These are phyloP conservation scores for Apiotrichum brassicae DNA, from an alignment of 1,284 basidiomycete genomes.

Conservation along the genomic window DNA sequence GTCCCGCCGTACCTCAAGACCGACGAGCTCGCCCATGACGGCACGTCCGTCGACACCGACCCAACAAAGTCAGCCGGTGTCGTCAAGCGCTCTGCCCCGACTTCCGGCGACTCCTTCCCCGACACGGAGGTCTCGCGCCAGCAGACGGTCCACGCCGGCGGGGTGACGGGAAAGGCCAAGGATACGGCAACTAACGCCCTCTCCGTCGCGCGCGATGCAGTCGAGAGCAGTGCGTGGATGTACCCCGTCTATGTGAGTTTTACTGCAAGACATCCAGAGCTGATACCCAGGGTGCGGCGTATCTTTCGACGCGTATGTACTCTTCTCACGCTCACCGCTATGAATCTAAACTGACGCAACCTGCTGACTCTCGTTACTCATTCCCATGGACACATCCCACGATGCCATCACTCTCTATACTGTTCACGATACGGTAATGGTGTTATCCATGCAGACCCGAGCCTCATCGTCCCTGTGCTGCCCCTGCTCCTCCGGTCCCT, in stretches of 20 bases:
- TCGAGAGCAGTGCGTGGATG: slow-evolving; percentile 45
- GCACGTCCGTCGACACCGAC: no score
- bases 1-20: no score
- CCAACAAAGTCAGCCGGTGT: no score
- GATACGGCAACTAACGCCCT: slow-evolving; percentile 32
- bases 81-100: no score
- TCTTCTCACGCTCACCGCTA: no score
- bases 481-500: slow-evolving; percentile 42
- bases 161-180: slow-evolving; percentile 14
- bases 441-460: slow-evolving; percentile 43
- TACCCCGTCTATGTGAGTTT: slow-evolving; percentile 46
- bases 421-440: no score
- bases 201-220: slow-evolving; percentile 38
- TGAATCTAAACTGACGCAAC: no score
- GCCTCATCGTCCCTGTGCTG: slow-evolving; percentile 43
- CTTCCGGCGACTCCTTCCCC: background rate
- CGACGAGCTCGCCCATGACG: no score
- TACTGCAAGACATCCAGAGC: background rate
- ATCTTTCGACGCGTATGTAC: slow-evolving; percentile 39
- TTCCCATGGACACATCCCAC: no score
- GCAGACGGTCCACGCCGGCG: background rate
- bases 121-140: background rate
- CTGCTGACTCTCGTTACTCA: no score
- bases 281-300: slow-evolving; percentile 40
- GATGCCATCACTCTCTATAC: no score